These are phyloP conservation scores for Nicotiana obtusifolia DNA, from an alignment of 257 asterid species.

Conservation along the genomic window DNA sequence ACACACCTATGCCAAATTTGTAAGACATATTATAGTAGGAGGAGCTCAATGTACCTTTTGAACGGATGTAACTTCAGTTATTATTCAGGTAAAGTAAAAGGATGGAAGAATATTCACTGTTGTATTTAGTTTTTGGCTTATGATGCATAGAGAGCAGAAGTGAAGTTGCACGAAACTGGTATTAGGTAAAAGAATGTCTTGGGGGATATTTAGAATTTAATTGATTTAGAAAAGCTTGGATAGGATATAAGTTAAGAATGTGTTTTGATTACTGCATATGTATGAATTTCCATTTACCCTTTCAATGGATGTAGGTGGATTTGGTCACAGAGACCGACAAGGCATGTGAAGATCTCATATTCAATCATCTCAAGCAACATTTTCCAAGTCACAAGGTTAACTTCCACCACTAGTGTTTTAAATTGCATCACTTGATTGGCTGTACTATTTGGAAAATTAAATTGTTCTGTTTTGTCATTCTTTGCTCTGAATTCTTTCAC, in stretches of 20 bases:
- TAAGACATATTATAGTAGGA: not conserved
- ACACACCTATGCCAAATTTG: not conserved
- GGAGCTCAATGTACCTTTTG: not conserved
- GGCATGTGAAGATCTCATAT: conserved; percentile 80
- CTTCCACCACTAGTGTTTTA: not conserved
- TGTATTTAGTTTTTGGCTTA: too few species aligned
- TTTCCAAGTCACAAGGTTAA: conserved; percentile 73
- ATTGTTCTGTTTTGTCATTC: not conserved
- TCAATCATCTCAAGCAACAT: conserved; percentile 50
- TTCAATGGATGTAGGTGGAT: conserved; percentile 60
- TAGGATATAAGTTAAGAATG: not conserved
- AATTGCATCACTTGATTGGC: not conserved
- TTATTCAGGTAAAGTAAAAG: too few species aligned
- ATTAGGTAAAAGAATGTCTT: too few species aligned
- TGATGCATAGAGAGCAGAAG: not conserved
- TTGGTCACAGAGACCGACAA: conserved; percentile 96
- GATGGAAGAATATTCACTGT: too few species aligned
- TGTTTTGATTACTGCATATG: too few species aligned
- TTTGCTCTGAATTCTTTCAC: not conserved
- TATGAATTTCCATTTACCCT: not conserved
- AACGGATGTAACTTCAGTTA: too few species aligned
- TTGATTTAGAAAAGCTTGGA: not conserved
- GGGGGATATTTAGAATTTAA: too few species aligned
- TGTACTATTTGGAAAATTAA: not conserved
- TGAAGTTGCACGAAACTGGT: too few species aligned